Base-by-base conservation (phyloP, 2,329 filamentous ascomycete species). In the Magnaporthiopsis rhizophila region DNA sequence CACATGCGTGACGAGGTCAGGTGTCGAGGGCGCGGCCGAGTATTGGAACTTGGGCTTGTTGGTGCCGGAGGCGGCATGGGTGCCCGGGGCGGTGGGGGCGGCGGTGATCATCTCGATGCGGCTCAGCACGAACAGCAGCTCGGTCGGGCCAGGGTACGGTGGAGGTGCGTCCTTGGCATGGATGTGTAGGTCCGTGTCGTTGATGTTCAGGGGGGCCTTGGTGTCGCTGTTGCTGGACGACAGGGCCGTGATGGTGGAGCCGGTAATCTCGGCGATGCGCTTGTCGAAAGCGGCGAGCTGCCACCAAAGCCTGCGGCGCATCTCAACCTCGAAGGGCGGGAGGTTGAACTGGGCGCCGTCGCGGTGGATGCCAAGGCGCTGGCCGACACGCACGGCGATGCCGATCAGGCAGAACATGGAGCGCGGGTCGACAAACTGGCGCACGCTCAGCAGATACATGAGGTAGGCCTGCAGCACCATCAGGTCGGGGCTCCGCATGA, bases 231-330 rank as follows among this genome's bases (percentile, higher is more conserved):
- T 77, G 50, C 77, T 81, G 0, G 82, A 72, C 6, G 74, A 83
- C 32, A 86, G 76, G 0, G 82, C 83, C 5, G 83, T 86, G 64
- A 86, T 81, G 45, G 80, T 79, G 24, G 81, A 84, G 61, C 84
- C 83, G 3, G 85, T 82, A 73, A 91, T 83, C 72, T 91, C 89
- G 65, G 86, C 82, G 53, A 90, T 83, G 28, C 89, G 86, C 66
- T 83, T 80, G 72, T 92, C 89, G 68, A 90, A 88, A 32, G 85
- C 79, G 18, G 88, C 80, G 21, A 92, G 78, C 38, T 86, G 84
- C 88, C 88, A 92, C 89, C 88, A 91, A 1, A 92, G 76, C 53
- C 89, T 81, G 62, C 89, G 83, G n/a, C 88, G 83, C 74, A 89
- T 83, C 74, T 91, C 89, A 3, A 85, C 82, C 69, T 91, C 88